phyloP scores from a whole-genome alignment of 2,329 filamentous ascomycete genomes.

The Fusarium sp. region DNA sequence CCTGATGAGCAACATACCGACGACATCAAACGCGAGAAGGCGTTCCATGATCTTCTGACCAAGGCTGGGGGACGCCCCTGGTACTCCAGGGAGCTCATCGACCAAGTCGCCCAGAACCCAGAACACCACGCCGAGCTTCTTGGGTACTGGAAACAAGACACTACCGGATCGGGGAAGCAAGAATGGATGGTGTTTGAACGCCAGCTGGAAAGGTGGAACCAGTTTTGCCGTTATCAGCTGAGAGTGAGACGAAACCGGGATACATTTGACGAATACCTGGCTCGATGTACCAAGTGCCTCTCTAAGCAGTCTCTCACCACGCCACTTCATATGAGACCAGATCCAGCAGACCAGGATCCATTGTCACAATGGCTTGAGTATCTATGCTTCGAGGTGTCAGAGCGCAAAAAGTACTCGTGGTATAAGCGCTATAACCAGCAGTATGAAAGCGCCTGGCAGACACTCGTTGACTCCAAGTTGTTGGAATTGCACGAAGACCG shows the following conservation, averaged over 20 bases:
- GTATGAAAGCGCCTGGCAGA: conserved; percentile 29
- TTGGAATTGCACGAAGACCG: conserved; percentile 10
- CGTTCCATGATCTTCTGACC: conserved; percentile 10
- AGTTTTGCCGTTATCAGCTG: conserved; percentile 30
- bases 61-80: conserved; percentile 35
- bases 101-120: conserved; percentile 16
- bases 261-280: conserved; percentile 8
- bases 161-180: neutral
- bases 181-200: conserved; percentile 31
- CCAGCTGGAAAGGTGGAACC: conserved; percentile 31
- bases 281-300: conserved; percentile 11
- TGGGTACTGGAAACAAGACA: conserved; percentile 27
- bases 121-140: conserved; percentile 11
- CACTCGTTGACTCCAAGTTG: conserved; percentile 13
- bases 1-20: conserved; percentile 5
- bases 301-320: conserved; percentile 7
- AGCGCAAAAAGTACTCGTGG: conserved; percentile 16
- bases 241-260: conserved; percentile 16
- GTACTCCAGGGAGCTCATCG: conserved; percentile 25
- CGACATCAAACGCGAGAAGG: conserved; percentile 18
- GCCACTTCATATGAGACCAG: conserved; percentile 30
- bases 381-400: conserved; percentile 41
- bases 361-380: conserved; percentile 54
- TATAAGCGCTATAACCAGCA: conserved; percentile 23
- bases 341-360: conserved; percentile 44